A percentile compares a stretch with the other conserved stretches of the same genome.
phyloP scores from a whole-genome alignment of 2,329 filamentous ascomycete genomes.

The Paecilomyces variotii region DNA sequence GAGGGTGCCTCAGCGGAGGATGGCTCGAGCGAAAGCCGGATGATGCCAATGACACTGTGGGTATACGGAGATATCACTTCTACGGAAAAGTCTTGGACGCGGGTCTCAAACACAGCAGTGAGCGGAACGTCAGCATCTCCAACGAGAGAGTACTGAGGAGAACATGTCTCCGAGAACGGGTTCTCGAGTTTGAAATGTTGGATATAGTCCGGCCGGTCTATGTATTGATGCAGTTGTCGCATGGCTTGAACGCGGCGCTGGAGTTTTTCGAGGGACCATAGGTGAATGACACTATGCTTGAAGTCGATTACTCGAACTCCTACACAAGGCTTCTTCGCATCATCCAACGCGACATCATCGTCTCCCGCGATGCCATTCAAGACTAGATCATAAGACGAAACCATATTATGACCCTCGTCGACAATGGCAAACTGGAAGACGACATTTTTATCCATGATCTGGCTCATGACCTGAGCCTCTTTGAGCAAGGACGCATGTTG shows the following conservation, averaged over 20 bases:
- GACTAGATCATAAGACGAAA: slow-evolving; percentile 94
- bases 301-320: slow-evolving; percentile 88
- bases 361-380: slow-evolving; percentile 83
- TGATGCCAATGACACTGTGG: slow-evolving; percentile 78
- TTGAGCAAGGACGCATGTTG: slow-evolving; percentile 83
- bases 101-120: slow-evolving; percentile 84
- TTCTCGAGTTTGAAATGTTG: slow-evolving; percentile 90
- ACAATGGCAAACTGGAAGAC: slow-evolving; percentile 93
- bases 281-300: slow-evolving; percentile 71
- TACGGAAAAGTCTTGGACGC: slow-evolving; percentile 87
- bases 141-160: slow-evolving; percentile 85
- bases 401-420: slow-evolving; percentile 77
- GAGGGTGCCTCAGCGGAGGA: slow-evolving; percentile 87
- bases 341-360: slow-evolving; percentile 74
- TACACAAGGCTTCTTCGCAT: slow-evolving; percentile 79
- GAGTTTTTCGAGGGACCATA: slow-evolving; percentile 93
- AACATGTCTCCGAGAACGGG: slow-evolving; percentile 82
- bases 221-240: slow-evolving; percentile 94
- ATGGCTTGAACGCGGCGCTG: slow-evolving; percentile 80
- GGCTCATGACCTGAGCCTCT: slow-evolving; percentile 96
- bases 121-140: slow-evolving; percentile 91
- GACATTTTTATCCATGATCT: slow-evolving; percentile 85
- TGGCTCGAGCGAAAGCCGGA: slow-evolving; percentile 84
- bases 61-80: slow-evolving; percentile 92
- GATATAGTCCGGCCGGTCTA: slow-evolving; percentile 89